Base-by-base conservation (phyloP, 257 asterid genomes). In the Perilla frutescens region DNA sequence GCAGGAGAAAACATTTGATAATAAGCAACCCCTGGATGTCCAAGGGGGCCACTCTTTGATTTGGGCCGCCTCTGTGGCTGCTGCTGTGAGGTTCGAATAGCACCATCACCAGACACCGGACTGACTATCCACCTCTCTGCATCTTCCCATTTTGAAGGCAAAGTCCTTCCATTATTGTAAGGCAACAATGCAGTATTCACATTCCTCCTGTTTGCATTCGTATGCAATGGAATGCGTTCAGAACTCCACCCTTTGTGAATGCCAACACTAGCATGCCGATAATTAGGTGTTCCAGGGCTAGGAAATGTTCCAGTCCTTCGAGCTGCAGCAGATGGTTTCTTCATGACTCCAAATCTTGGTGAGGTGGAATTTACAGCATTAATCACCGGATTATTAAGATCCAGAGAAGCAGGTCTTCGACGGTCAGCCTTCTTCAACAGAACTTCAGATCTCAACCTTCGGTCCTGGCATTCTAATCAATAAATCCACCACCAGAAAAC, bases 91-190 rank as follows among this genome's bases (percentile, higher is more conserved):
- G 76, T 76, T 81, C 80, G 90, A 49, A 79, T 60, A 3, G 74
- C 71, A 62, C 85, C 83, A 74, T 95, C 97, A n/a, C 96, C 96
- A 0, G 90, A 84, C 0, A 89, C 78, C 0, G 99, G 99, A 69
- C 98, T 95, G 47, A 87, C 81, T 70, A 95, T 92, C 99, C 99
- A 95, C 79, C 99, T 85, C 87, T 95, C 99, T 13, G 99, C 99
- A 83, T 95, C 98, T 73, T 89, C 97, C 99, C 99, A 95, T 82
- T 95, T 92, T 2, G 98, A 95, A 81, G 99, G 99, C 80, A 95
- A 70, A 32, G 88, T 76, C 80, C 87, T 90, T 6, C 97, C 96
- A 34, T 73, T 89, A 72, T 76, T 82, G 77, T 82, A 87, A 71
- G 96, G 96, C 80, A 89, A 61, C 81, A 90, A 76, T 15, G 84